These are phyloP conservation scores for Plasmodium vivax DNA, from an alignment of 169 alveolate species.

Conservation along the genomic window DNA sequence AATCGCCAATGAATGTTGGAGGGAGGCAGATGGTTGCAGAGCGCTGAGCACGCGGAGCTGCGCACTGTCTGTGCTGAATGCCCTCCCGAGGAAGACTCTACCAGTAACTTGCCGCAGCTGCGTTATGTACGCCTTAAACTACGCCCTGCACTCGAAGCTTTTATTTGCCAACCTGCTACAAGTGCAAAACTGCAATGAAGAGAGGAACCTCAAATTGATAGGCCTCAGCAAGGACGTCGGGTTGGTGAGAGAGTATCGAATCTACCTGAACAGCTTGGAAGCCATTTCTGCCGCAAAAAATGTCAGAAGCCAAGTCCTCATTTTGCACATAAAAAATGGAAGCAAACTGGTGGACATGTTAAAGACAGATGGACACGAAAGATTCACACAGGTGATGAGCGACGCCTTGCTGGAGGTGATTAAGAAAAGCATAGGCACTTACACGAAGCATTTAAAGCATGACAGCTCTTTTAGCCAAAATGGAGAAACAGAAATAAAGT, in stretches of 20 bases:
- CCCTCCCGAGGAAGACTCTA: not conserved
- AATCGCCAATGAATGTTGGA: conserved; percentile 49
- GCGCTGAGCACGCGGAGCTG: conserved; percentile 4
- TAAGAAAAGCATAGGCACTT: conserved; percentile 6
- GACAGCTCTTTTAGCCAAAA: conserved; percentile 1
- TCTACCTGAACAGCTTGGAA: conserved; percentile 26
- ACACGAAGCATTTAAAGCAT: conserved; percentile 6
- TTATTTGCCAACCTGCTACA: conserved; percentile 3
- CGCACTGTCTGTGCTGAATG: conserved; percentile 6
- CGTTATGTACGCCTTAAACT: conserved; percentile 31
- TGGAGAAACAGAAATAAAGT: not conserved
- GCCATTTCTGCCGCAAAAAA: conserved; percentile 4
- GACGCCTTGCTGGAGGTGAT: conserved; percentile 18
- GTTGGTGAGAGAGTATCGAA: conserved; percentile 25
- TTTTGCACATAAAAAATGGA: conserved; percentile 33
- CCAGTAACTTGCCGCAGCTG: conserved; percentile 36
- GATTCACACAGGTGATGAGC: not conserved
- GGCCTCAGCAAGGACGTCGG: conserved; percentile 8
- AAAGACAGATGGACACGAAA: not conserved
- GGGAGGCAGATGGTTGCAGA: not conserved
- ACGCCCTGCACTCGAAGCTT: conserved; percentile 18
- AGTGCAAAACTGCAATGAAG: conserved; percentile 19
- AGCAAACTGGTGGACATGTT: conserved; percentile 10
- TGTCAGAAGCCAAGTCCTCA: conserved; percentile 34
- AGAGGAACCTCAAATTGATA: conserved; percentile 6